Evolutionary conservation across 1,284 basidiomycete species (phyloP), one percentile per base, ranked within the genome.

Genomic region (Fomitiporia mediterranea): DNA sequence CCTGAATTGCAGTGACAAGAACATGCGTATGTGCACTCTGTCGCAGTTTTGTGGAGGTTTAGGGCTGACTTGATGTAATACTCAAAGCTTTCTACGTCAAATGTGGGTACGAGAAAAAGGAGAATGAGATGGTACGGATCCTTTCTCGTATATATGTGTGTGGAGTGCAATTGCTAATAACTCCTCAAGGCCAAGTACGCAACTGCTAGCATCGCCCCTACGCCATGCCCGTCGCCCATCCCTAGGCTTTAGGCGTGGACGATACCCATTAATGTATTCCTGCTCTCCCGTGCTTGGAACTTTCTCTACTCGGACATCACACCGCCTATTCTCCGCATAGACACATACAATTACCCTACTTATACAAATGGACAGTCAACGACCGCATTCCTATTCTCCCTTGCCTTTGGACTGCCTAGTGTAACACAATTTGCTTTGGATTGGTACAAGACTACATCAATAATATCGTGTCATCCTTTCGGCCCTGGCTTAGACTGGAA

Each of bases 81-180:
- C 43, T 27, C 3, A 42, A 68, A 95, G 93, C 91, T 0, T 99
- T 99, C 75, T 99, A 99, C 71, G 80, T 93, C 72, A 98, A 98
- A 73, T 99, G 96, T 69, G 95, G 94, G 34, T 96, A 82, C 66
- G 77, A 81, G 69, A 86, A 84, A 74, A 94, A 92, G 72, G 92
- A 94, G 71, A 85, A 81, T 65, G 90, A 95, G 72, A 97, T 96
- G 93, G 93, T 83, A 62, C 48, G 73, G 69, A 19, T 13, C 15
- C 11, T 21, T 9, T 44, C 52, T 42, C 32, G 17, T 49, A 13
- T 19, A 28, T 42, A 25, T 28, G 42, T 42, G 32, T 5, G 4
- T 39, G 48, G 17, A 13, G 27, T n/a, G 25, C 30, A 52, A 25
- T 46, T 47, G 15, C 25, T 40, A n/a, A 51, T 52, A 62, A 32